A percentile compares a stretch with the other conserved stretches of the same genome.
Conservation (phyloP, 225 moss, liverwort and hornwort genomes). For the Pseudisothecium myosuroides region DNA sequence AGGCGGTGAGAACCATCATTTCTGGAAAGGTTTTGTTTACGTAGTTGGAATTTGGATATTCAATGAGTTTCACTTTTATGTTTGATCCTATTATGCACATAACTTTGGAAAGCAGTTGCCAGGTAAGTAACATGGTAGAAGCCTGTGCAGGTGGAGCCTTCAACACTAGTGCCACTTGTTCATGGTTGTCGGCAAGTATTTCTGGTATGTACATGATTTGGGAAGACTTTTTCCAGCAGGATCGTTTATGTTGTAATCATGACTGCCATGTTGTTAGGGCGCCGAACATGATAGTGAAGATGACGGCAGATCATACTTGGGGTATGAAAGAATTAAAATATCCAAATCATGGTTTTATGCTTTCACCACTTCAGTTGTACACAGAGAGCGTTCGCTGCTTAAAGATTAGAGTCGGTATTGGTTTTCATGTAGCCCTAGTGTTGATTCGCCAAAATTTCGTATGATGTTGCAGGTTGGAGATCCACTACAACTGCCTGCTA, state of each 20-base stretch:
- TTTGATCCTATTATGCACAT: background rate
- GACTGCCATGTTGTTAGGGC: background rate
- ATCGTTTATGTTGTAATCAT: background rate
- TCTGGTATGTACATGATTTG: conserved; percentile 40
- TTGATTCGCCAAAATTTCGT: background rate
- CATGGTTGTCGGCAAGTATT: conserved; percentile 99
- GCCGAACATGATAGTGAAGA: background rate
- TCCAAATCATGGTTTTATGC: background rate
- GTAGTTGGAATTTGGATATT: background rate
- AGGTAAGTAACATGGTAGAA: background rate
- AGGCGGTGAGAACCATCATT: conserved; percentile 61
- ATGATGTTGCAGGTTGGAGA: conserved; percentile 74
- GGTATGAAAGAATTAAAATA: background rate
- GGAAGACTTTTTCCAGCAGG: background rate
- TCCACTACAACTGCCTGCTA: conserved; percentile 90
- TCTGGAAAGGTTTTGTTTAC: background rate
- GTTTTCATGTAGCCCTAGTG: background rate
- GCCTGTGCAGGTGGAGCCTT: conserved; percentile 86
- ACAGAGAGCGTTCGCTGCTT: background rate
- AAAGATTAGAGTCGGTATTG: background rate
- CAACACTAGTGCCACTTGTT: conserved; percentile 92
- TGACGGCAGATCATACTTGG: background rate
- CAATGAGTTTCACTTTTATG: background rate
- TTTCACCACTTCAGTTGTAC: background rate
- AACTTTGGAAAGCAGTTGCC: background rate